Evolutionary conservation across 1,284 basidiomycete genomes (phyloP), one percentile per base, ranked within the genome.

Genomic region (Boletus calvinii): DNA sequence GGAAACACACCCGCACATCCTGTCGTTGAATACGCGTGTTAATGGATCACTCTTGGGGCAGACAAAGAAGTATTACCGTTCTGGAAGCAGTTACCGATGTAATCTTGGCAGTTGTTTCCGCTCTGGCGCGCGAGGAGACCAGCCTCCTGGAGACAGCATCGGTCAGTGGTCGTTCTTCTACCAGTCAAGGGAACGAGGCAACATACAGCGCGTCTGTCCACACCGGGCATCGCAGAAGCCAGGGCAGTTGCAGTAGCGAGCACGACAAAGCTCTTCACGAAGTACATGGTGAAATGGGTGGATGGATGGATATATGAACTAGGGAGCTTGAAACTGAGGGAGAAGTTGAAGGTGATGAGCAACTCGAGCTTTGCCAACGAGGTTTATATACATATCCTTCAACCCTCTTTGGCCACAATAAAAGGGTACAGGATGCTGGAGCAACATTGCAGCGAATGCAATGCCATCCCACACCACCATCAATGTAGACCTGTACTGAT

Each of bases 201-300:
- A 57, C 58, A 8, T 46, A 54, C 55, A 22, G 9, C 15, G 3
- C 35, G 35, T 54, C 15, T 42, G 37, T 46, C 18, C 11, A 58
- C 30, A 22, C 26, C 24, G 17, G 39, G 39, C 18, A 11, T 59
- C 17, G 53, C 57, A 1, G 38, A 50, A 20, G 20, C 55, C n/a
- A 50, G 10, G 42, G 36, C 26, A 2, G 20, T 39, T 3, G 47
- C 36, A 12, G 46, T 39, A 46, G 36, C 50, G n/a, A 59, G 22
- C 34, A 40, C 24, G 36, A 46, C 3, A 18, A 57, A 37, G 29
- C 13, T 47, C 22, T 44, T 39, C 18, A 32, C 3, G 22, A 45
- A 42, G 44, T 49, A 35, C 55, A 54, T 47, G 17, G 4, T 8
- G 18, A 24, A 36, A 26, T 38, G 29, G 17, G 6, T n/a, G 8